Percentiles rank a stretch among this genome's conserved stretches.
phyloP scores from a whole-genome alignment of 2,329 filamentous ascomycete genomes.

The Aspergillus calidoustus region DNA sequence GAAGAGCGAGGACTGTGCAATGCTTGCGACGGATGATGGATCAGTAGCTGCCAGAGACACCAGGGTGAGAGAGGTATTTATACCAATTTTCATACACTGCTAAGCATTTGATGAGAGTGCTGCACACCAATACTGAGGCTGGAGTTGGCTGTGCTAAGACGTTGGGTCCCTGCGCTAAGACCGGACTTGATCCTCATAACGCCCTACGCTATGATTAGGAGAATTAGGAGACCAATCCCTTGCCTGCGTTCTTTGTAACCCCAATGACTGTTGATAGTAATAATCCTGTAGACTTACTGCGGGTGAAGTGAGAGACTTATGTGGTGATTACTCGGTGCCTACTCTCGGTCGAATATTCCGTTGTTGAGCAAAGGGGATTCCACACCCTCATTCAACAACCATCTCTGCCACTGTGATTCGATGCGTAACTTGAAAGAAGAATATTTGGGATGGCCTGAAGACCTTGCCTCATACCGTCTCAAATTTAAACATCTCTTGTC shows the following conservation, averaged over 20 bases:
- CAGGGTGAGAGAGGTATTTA: background rate
- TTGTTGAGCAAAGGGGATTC: too few relatives aligned
- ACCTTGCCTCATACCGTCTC: too few relatives aligned
- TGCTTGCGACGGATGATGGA: background rate
- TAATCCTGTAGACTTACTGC: background rate
- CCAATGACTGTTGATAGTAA: background rate
- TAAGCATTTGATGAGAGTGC: background rate
- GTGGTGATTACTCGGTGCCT: too few relatives aligned
- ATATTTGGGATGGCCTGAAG: accelerated
- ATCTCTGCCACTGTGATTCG: too few relatives aligned
- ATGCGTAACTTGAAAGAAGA: too few relatives aligned
- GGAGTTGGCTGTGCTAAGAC: background rate
- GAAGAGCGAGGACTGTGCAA: background rate
- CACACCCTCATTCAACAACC: too few relatives aligned
- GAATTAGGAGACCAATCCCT: background rate
- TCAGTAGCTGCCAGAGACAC: background rate
- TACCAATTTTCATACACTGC: background rate
- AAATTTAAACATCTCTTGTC: too few relatives aligned
- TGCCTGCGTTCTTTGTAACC: background rate
- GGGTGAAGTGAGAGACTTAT: too few relatives aligned
- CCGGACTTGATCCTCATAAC: background rate
- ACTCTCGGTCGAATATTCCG: too few relatives aligned
- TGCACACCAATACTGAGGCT: background rate
- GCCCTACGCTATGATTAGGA: background rate
- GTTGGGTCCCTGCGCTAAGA: background rate